Evolutionary conservation across 441 rosid genomes (phyloP).

Genomic region (Gossypium davidsonii): DNA sequence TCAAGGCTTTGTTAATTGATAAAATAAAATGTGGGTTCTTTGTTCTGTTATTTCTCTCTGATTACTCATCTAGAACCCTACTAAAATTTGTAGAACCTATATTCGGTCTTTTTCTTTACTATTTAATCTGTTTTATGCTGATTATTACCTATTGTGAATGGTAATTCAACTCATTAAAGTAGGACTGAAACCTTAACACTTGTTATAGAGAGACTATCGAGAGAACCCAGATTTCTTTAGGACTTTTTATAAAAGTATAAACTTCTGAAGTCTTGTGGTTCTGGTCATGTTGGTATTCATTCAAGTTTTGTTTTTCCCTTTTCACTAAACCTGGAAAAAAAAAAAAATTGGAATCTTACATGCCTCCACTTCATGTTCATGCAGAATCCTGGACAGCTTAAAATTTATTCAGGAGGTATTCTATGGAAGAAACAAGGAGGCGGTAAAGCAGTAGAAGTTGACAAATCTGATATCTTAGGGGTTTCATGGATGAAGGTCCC

Average conservation of each 20-base stretch:
- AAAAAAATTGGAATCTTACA: not conserved
- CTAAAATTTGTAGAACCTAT: not conserved
- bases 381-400: slow-evolving; percentile 86
- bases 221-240: too few species aligned
- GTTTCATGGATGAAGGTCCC: slow-evolving; percentile 92
- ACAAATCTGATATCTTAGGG: slow-evolving; percentile 62
- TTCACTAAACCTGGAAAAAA: not conserved
- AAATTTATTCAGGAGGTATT: slow-evolving; percentile 65
- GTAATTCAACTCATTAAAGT: too few species aligned
- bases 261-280: not conserved
- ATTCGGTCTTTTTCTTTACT: not conserved
- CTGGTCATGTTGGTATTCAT: not conserved
- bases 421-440: slow-evolving; percentile 97
- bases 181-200: too few species aligned
- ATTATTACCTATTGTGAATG: too few species aligned
- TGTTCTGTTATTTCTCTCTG: not conserved
- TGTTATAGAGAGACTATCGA: too few species aligned
- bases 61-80: not conserved
- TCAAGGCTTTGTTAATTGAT: not conserved
- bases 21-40: not conserved
- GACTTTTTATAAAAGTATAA: not conserved
- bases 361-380: not conserved
- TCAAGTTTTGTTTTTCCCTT: not conserved
- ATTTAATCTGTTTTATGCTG: too few species aligned
- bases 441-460: slow-evolving; percentile 92